These are phyloP conservation scores for Wallacemonas sp. DNA, from an alignment of 208 protist genomes.

Conservation along the genomic window DNA sequence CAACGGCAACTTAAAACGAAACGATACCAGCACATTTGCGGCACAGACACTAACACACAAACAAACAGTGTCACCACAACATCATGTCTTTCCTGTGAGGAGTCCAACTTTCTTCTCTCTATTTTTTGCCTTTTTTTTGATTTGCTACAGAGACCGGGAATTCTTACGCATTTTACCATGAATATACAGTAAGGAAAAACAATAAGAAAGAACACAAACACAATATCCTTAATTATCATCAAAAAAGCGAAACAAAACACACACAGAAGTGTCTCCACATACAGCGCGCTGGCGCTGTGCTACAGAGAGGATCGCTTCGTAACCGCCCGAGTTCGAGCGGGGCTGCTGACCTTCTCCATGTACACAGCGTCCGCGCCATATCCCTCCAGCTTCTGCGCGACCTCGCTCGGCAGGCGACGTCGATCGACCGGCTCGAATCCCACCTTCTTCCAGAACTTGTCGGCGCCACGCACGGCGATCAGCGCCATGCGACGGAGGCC, in stretches of 20 bases:
- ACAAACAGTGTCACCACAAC: background rate
- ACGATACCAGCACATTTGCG: no score
- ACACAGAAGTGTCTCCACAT: background rate
- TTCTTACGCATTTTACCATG: no score
- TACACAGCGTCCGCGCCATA: conserved; percentile 32
- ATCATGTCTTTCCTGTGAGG: no score
- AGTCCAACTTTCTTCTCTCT: background rate
- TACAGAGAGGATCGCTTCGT: background rate
- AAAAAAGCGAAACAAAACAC: background rate
- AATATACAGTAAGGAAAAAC: background rate
- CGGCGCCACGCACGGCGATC: conserved; percentile 26
- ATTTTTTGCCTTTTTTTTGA: no score
- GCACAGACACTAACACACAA: background rate
- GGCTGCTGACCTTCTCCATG: conserved; percentile 22
- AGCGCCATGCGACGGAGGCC: conserved; percentile 25
- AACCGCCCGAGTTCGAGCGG: background rate
- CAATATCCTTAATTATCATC: background rate
- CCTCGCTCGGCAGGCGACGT: conserved; percentile 6
- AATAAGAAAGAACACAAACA: background rate
- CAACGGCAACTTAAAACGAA: background rate
- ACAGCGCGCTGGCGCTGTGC: background rate
- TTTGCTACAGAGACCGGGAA: no score
- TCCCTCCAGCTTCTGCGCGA: conserved; percentile 17
- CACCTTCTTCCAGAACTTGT: conserved; percentile 22
- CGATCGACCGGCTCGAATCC: conserved; percentile 19